A percentile compares a stretch with the other conserved stretches of the same genome.
Conservation (phyloP, 2,329 filamentous ascomycete genomes). For the Phialocephala sp. region DNA sequence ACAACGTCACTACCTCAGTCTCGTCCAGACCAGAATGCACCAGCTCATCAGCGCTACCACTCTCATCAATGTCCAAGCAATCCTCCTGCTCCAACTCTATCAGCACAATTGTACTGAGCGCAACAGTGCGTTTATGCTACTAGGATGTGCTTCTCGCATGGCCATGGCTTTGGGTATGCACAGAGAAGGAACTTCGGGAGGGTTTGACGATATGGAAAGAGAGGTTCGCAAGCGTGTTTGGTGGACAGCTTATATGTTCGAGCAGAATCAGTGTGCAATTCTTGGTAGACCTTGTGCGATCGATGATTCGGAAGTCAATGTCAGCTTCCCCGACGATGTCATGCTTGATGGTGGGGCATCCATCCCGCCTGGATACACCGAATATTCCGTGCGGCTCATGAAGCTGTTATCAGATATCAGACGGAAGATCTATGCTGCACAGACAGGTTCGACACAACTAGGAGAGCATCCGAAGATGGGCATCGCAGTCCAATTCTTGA, state of each 20-base stretch:
- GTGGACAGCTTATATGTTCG: conserved; percentile 41
- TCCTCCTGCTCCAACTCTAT: conserved; percentile 49
- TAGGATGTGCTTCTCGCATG: conserved; percentile 49
- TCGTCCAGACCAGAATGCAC: conserved; percentile 45
- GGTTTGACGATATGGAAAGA: conserved; percentile 43
- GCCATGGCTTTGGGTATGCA: conserved; percentile 52
- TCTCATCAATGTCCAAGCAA: conserved; percentile 49
- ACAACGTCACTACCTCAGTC: conserved; percentile 43
- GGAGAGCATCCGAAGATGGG: conserved; percentile 32
- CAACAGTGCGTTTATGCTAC: conserved; percentile 48
- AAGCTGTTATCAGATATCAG: conserved; percentile 37
- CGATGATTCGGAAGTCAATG: conserved; percentile 40
- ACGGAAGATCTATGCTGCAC: conserved; percentile 38
- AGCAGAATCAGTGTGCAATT: conserved; percentile 41
- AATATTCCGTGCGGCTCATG: conserved; percentile 35
- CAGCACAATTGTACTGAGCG: conserved; percentile 50
- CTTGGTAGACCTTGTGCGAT: conserved; percentile 40
- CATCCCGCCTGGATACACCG: conserved; percentile 37
- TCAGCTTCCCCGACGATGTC: conserved; percentile 39
- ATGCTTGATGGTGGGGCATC: conserved; percentile 37
- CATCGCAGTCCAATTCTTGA: conserved; percentile 34
- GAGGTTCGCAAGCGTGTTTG: conserved; percentile 41
- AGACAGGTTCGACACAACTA: conserved; percentile 27
- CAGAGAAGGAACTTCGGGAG: conserved; percentile 46
- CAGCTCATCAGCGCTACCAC: conserved; percentile 46